Percentiles rank a stretch among this genome's conserved stretches.
phyloP scores from a whole-genome alignment of 2,329 filamentous ascomycete genomes.

The Trichoderma oligosporum region DNA sequence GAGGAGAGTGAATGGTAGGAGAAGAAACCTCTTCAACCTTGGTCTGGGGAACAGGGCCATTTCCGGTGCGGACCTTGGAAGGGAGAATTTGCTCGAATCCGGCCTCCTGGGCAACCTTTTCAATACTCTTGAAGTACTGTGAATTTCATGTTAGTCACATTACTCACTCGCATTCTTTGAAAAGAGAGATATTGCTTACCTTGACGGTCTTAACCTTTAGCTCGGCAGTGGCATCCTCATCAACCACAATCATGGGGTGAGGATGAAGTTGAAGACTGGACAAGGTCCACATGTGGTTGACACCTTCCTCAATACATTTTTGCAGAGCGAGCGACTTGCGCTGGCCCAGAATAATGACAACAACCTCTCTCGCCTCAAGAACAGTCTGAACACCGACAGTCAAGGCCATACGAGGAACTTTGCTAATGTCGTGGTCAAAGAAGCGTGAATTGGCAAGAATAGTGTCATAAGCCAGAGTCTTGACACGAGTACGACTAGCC shows the following conservation, averaged over 20 bases:
- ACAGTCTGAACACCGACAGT: slow-evolving; percentile 84
- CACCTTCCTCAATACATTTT: slow-evolving; percentile 73
- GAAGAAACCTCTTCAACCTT: slow-evolving; percentile 44
- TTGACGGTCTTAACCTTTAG: slow-evolving; percentile 71
- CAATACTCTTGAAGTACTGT: slow-evolving; percentile 68
- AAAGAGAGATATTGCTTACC: slow-evolving; percentile 34
- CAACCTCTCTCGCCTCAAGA: slow-evolving; percentile 74
- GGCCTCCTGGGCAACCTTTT: slow-evolving; percentile 56
- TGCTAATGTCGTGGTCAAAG: slow-evolving; percentile 68
- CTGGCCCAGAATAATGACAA: slow-evolving; percentile 76
- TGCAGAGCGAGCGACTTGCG: slow-evolving; percentile 78
- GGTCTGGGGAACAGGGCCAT: slow-evolving; percentile 38
- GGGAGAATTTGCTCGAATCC: slow-evolving; percentile 57
- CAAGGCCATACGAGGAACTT: slow-evolving; percentile 76
- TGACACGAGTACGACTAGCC: slow-evolving; percentile 73
- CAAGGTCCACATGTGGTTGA: slow-evolving; percentile 90
- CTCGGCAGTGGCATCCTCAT: slow-evolving; percentile 73
- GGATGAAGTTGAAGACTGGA: slow-evolving; percentile 77
- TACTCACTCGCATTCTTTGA: no score
- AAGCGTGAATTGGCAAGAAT: slow-evolving; percentile 82
- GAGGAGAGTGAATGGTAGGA: slow-evolving; percentile 48
- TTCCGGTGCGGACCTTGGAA: slow-evolving; percentile 53
- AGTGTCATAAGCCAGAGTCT: slow-evolving; percentile 83
- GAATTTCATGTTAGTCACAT: no score
- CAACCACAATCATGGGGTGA: slow-evolving; percentile 77